phyloP scores from a whole-genome alignment of 192 early-diverging fungal genomes.

The Entomortierella parvispora region DNA sequence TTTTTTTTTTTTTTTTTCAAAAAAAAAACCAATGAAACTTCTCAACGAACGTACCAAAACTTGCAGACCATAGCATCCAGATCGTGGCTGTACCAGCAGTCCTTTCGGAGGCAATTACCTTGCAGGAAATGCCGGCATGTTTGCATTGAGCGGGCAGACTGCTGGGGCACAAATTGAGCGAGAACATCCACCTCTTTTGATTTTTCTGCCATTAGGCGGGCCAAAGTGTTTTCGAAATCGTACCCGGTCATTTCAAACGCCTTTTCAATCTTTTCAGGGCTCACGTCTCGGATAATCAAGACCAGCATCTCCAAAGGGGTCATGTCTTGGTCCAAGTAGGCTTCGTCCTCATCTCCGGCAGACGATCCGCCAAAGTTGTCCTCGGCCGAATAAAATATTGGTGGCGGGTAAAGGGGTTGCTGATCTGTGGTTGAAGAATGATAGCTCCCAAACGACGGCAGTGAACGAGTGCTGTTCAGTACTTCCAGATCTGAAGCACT shows the following conservation, averaged over 20 bases:
- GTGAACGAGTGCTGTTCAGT: slow-evolving; percentile 12
- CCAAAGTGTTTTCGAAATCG: slow-evolving; percentile 57
- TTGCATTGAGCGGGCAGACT: slow-evolving; percentile 26
- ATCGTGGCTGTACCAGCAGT: slow-evolving; percentile 68
- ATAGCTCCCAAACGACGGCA: slow-evolving; percentile 19
- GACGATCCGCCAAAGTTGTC: background rate
- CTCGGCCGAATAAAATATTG: slow-evolving; percentile 29
- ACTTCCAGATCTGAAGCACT: slow-evolving; percentile 41
- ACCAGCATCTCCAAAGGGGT: slow-evolving; percentile 56
- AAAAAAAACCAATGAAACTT: background rate
- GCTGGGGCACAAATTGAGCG: slow-evolving; percentile 4
- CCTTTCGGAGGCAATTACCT: slow-evolving; percentile 64
- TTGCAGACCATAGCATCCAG: slow-evolving; percentile 63
- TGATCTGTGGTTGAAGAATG: background rate
- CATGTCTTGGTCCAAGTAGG: slow-evolving; percentile 55
- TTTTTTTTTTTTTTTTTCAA: background rate
- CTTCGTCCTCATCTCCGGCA: slow-evolving; percentile 12
- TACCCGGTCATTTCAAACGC: slow-evolving; percentile 51
- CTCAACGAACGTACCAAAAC: slow-evolving; percentile 58
- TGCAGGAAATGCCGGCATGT: slow-evolving; percentile 66
- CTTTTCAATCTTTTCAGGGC: slow-evolving; percentile 47
- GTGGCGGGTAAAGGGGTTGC: slow-evolving; percentile 29
- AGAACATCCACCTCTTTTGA: slow-evolving; percentile 5
- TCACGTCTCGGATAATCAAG: slow-evolving; percentile 53
- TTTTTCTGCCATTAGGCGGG: slow-evolving; percentile 28